phyloP scores from a whole-genome alignment of 495 filamentous ascomycete species.

The Corynascus novoguineensis region DNA sequence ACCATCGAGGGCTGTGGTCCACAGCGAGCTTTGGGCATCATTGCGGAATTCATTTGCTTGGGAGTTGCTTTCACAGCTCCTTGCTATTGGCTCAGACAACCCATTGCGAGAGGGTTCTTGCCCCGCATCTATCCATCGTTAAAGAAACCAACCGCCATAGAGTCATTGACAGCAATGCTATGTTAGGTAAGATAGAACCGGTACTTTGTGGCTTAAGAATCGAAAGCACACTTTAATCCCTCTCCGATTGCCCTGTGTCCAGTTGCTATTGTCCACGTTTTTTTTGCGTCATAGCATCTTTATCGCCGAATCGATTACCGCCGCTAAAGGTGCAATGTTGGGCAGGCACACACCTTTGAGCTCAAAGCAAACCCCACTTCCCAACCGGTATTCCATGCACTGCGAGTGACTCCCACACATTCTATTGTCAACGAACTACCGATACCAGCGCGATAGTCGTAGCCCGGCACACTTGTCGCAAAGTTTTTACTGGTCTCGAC shows the following conservation, averaged over 20 bases:
- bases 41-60: no score
- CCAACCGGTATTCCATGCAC: no score
- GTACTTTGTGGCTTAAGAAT: neutral
- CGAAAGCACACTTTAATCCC: neutral
- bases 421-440: no score
- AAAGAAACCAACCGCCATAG: no score
- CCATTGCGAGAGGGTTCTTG: no score
- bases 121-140: no score
- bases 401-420: no score
- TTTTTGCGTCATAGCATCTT: neutral
- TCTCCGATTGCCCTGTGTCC: neutral
- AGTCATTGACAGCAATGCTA: no score
- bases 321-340: slow-evolving; percentile 5
- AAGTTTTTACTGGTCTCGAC: neutral
- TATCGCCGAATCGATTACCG: neutral
- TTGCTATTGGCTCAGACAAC: no score
- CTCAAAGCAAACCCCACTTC: neutral
- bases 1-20: no score
- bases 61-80: no score
- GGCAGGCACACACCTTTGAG: neutral
- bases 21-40: no score
- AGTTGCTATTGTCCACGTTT: slow-evolving; percentile 1
- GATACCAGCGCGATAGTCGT: neutral
- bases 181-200: neutral
- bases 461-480: neutral